Conservation (phyloP, 148 eudicot genomes). For the Pharnaceum exiguum region DNA sequence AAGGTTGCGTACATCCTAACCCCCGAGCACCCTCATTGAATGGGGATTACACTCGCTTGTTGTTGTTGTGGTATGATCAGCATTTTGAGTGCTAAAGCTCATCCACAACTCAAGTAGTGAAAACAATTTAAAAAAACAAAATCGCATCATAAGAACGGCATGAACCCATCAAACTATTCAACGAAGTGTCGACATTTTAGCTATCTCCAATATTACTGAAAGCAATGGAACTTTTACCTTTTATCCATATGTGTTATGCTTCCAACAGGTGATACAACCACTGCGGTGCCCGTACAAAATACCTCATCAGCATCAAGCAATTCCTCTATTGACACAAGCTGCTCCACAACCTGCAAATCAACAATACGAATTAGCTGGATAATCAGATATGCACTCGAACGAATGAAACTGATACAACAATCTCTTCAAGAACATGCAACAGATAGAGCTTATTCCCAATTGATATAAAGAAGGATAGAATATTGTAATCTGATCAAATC, state of each 20-base stretch:
- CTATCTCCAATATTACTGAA: neutral
- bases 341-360: constrained; percentile 68
- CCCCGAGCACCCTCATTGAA: too few relatives aligned
- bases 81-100: neutral
- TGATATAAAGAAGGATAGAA: neutral
- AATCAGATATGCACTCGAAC: neutral
- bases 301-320: constrained; percentile 96
- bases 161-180: neutral
- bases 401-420: neutral
- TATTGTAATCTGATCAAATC: too few relatives aligned
- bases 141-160: neutral
- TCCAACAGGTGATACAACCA: constrained; percentile 92
- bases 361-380: constrained; percentile 5
- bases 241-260: constrained; percentile 76
- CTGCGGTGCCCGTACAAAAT: constrained; percentile 97
- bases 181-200: too few relatives aligned
- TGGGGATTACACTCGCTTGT: too few relatives aligned
- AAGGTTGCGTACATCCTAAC: too few relatives aligned
- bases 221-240: constrained; percentile 42
- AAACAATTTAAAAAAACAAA: neutral
- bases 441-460: neutral
- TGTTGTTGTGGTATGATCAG: too few relatives aligned
- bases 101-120: neutral
- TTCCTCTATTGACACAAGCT: constrained; percentile 68
- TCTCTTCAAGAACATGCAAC: neutral